phyloP scores from a whole-genome alignment of 306 rosid genomes.

The Lotus japonicus region DNA sequence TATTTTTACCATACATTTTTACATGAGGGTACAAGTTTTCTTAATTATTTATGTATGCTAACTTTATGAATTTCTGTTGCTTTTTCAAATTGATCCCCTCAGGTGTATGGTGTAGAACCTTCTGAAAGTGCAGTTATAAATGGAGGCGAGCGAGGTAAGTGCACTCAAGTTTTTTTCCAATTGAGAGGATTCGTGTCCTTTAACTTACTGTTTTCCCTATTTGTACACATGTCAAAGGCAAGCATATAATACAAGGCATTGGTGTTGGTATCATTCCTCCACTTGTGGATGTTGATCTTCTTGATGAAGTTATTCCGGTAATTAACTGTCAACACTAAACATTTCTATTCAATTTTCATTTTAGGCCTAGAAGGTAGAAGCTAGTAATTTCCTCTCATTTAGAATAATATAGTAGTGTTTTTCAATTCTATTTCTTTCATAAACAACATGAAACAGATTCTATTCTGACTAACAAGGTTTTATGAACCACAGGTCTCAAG shows the following conservation, averaged over 20 bases:
- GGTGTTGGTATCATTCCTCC: conserved; percentile 57
- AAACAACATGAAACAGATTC: neutral
- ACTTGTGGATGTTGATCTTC: conserved; percentile 46
- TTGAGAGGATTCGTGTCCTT: neutral
- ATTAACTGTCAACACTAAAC: neutral
- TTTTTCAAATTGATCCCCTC: neutral
- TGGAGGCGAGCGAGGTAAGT: conserved; percentile 69
- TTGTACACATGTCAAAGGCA: conserved; percentile 34
- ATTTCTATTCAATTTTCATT: conserved; percentile 9
- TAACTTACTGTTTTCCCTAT: neutral
- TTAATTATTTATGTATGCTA: neutral
- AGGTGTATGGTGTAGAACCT: conserved; percentile 83
- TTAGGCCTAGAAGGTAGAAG: conserved; percentile 6
- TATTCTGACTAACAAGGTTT: conserved; percentile 2
- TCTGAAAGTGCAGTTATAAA: conserved; percentile 66
- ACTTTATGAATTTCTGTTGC: neutral
- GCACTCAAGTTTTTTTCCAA: neutral
- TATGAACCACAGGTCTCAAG: conserved; percentile 40
- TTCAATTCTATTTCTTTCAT: neutral
- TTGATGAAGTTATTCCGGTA: conserved; percentile 68
- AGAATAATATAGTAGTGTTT: neutral
- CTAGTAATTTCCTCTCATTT: neutral
- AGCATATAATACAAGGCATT: conserved; percentile 70
- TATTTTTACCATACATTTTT: neutral
- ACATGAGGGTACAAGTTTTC: neutral